Percentiles rank a stretch among this genome's conserved stretches.
Conservation (phyloP, 768 basidiomycete species). For the Boletus subcaerulescens region DNA sequence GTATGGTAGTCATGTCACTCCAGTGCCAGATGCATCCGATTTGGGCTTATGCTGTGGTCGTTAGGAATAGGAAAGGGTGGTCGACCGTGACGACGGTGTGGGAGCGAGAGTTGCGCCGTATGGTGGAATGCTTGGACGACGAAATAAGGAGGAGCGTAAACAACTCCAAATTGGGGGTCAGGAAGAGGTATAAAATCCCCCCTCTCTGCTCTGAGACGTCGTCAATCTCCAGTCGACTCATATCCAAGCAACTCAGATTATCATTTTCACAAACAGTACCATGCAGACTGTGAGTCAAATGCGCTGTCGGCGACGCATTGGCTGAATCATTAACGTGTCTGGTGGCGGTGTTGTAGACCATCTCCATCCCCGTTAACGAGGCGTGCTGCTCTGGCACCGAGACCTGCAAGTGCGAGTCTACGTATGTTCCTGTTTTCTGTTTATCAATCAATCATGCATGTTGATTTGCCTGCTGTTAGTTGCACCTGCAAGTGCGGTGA, state of each 20-base stretch:
- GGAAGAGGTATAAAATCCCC: conserved; percentile 5
- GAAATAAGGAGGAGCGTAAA: not conserved
- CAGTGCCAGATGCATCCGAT: not conserved
- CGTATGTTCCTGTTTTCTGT: conserved; percentile 1
- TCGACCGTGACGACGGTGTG: not conserved
- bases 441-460: conserved; percentile 12
- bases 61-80: not conserved
- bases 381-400: conserved; percentile 15
- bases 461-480: not conserved
- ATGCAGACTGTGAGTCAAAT: conserved; percentile 22
- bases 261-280: not conserved
- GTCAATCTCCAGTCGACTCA: not conserved
- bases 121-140: no score
- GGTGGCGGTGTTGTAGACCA: conserved; percentile 1
- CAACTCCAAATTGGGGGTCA: conserved; percentile 1
- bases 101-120: not conserved
- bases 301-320: not conserved
- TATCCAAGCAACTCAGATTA: not conserved
- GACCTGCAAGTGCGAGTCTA: conserved; percentile 12
- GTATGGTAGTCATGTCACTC: not conserved
- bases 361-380: conserved; percentile 15
- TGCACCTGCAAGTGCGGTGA: conserved; percentile 18
- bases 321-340: not conserved
- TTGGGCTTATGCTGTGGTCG: not conserved
- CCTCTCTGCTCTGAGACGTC: no score